phyloP scores from a whole-genome alignment of 2,329 filamentous ascomycete species.

The Fusarium vanettenii region DNA sequence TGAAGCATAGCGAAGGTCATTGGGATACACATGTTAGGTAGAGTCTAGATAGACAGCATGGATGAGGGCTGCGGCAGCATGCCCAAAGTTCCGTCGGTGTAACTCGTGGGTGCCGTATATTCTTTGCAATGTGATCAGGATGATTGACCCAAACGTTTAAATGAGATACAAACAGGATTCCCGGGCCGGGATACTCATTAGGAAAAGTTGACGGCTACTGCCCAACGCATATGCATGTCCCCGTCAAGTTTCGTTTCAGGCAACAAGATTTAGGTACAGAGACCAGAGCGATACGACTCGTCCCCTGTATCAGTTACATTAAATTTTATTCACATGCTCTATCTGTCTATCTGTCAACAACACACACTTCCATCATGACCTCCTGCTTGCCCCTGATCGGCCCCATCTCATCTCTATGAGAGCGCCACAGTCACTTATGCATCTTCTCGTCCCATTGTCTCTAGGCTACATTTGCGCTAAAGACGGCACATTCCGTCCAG shows the following conservation, averaged over 20 bases:
- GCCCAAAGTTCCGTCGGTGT: neutral
- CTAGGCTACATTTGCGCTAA: too few species aligned
- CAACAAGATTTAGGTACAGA: neutral
- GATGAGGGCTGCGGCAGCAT: neutral
- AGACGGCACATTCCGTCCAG: too few species aligned
- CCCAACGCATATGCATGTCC: neutral
- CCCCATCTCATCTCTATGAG: neutral
- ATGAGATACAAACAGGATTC: neutral
- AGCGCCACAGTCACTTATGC: neutral
- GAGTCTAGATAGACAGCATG: neutral
- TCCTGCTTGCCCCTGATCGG: neutral
- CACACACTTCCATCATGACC: neutral
- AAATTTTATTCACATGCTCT: neutral
- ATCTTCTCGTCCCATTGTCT: neutral
- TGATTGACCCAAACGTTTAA: too few species aligned
- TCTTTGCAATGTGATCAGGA: neutral
- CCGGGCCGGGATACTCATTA: neutral
- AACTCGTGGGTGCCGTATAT: neutral
- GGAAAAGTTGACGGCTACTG: neutral
- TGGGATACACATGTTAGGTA: neutral
- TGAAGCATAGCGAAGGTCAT: neutral
- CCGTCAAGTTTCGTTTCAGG: neutral
- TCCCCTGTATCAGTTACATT: neutral
- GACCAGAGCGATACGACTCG: neutral
- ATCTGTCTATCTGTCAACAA: neutral